Percentiles rank a stretch among this genome's conserved stretches.
These are phyloP conservation scores for Truncatella angustata DNA, from an alignment of 2,329 filamentous ascomycete species.

Conservation along the genomic window DNA sequence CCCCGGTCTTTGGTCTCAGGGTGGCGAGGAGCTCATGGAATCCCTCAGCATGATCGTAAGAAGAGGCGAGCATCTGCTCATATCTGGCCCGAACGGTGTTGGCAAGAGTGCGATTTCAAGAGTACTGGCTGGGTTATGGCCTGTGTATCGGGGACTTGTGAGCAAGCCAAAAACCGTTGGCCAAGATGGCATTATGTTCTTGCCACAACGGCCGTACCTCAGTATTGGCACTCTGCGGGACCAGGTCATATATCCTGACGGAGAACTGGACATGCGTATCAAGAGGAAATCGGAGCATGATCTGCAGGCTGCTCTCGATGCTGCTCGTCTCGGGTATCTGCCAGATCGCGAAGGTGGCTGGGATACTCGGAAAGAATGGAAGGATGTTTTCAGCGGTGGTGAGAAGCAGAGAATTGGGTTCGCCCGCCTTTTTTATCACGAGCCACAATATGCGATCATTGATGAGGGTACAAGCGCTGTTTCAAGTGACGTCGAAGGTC, in stretches of 20 bases:
- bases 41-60: slow-evolving; percentile 86
- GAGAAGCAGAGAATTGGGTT: slow-evolving; percentile 97
- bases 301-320: slow-evolving; percentile 74
- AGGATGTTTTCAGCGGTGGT: slow-evolving; percentile 93
- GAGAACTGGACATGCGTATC: slow-evolving; percentile 88
- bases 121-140: slow-evolving; percentile 90
- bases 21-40: slow-evolving; percentile 88
- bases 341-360: slow-evolving; percentile 91
- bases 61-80: slow-evolving; percentile 87
- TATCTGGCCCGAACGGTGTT: slow-evolving; percentile 91
- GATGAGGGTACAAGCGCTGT: slow-evolving; percentile 96
- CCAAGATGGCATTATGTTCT: slow-evolving; percentile 95
- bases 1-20: slow-evolving; percentile 81
- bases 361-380: slow-evolving; percentile 98
- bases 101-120: slow-evolving; percentile 89
- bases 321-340: slow-evolving; percentile 83
- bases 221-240: slow-evolving; percentile 90
- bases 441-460: slow-evolving; percentile 89
- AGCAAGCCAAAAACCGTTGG: slow-evolving; percentile 79
- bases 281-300: slow-evolving; percentile 76
- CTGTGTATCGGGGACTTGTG: slow-evolving; percentile 86
- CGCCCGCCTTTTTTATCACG: slow-evolving; percentile 87
- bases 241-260: slow-evolving; percentile 97
- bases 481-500: slow-evolving; percentile 87
- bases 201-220: slow-evolving; percentile 90